Conservation (phyloP, 441 rosid genomes). For the Flueggea neowawraea region DNA sequence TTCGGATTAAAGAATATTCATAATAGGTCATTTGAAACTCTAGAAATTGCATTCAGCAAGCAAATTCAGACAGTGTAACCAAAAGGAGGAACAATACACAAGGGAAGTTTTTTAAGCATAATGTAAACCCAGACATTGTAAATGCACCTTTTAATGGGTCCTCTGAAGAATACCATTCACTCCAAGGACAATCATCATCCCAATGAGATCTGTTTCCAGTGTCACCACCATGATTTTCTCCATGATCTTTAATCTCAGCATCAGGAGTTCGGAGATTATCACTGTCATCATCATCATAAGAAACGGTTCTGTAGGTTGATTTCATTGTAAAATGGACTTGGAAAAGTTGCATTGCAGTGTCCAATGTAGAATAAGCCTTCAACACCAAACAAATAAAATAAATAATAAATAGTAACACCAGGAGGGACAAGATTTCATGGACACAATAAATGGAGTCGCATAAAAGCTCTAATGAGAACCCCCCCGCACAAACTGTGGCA, state of each 20-base stretch:
- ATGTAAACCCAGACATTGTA: conserved; percentile 4
- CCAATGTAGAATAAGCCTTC: conserved; percentile 84
- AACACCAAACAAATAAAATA: conserved; percentile 23
- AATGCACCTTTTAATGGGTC: conserved; percentile 84
- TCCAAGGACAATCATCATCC: conserved; percentile 99
- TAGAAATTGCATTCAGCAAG: too few relatives aligned
- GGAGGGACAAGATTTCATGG: conserved; percentile 4
- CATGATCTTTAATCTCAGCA: conserved; percentile 46
- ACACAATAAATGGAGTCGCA: conserved; percentile 1
- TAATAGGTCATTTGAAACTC: too few relatives aligned
- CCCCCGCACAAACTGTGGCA: too few relatives aligned
- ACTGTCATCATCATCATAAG: conserved; percentile 60
- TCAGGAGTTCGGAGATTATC: conserved; percentile 42
- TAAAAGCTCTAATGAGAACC: not conserved
- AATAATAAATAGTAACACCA: not conserved
- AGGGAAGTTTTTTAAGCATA: not conserved
- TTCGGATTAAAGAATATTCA: too few relatives aligned
- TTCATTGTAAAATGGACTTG: conserved; percentile 83
- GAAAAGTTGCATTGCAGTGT: conserved; percentile 63
- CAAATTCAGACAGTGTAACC: not conserved
- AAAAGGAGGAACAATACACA: not conserved
- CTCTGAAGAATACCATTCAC: conserved; percentile 99
- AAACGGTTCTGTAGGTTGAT: conserved; percentile 79
- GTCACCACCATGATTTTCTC: conserved; percentile 39
- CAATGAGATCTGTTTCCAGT: conserved; percentile 57